Conservation (phyloP, 2,329 filamentous ascomycete species). For the Fusarium fujikuroi region DNA sequence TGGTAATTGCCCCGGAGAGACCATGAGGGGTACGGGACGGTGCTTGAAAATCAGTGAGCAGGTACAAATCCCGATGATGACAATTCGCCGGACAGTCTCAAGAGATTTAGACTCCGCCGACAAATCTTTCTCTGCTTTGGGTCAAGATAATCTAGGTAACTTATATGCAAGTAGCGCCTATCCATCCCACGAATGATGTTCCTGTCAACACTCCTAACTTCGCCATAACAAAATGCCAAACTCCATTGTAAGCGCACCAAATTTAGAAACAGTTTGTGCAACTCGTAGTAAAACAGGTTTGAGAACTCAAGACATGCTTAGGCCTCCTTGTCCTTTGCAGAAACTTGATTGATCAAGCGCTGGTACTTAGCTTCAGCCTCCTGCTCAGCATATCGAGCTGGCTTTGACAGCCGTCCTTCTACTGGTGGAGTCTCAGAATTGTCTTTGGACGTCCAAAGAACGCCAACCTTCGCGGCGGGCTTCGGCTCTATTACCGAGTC, state of each 20-base stretch:
- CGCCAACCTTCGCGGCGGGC: conserved; percentile 42
- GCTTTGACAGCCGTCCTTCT: conserved; percentile 36
- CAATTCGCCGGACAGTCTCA: not conserved
- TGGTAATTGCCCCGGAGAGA: not conserved
- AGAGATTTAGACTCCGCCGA: not conserved
- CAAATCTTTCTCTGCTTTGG: not conserved
- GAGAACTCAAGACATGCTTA: not conserved
- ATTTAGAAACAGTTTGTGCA: conserved; percentile 32
- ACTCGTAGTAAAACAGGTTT: not conserved
- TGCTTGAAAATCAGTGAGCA: not conserved
- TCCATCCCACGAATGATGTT: conserved; percentile 17
- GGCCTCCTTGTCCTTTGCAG: conserved; percentile 48
- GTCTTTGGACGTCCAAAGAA: conserved; percentile 51
- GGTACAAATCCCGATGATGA: not conserved
- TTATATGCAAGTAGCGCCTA: conserved; percentile 18
- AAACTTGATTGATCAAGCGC: conserved; percentile 52
- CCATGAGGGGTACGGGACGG: too few relatives aligned
- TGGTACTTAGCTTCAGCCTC: conserved; percentile 51
- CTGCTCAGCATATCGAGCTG: conserved; percentile 49
- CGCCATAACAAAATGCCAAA: conserved; percentile 18
- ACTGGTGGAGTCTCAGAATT: conserved; percentile 35
- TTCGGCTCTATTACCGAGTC: conserved; percentile 43
- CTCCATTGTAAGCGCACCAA: conserved; percentile 24
- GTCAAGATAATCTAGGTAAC: conserved; percentile 14
- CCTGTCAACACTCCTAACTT: conserved; percentile 40